Conservation (phyloP, 2,329 filamentous ascomycete species). For the Celoporthe dispersa region DNA sequence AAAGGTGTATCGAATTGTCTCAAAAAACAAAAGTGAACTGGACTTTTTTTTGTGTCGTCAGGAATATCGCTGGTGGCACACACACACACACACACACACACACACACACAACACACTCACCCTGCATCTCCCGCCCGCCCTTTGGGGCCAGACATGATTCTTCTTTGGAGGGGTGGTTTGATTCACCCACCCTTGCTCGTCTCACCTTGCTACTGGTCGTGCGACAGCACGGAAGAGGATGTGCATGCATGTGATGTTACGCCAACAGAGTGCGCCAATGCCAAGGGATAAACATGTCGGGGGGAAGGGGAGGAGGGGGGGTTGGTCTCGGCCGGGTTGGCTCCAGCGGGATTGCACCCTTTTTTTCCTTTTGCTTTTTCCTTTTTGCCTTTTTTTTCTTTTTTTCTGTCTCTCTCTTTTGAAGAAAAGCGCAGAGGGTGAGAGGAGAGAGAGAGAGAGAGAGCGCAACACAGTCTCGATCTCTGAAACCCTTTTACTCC, state of each 20-base stretch:
- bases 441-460: background rate
- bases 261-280: background rate
- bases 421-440: no score
- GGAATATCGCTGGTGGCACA: background rate
- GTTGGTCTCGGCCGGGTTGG: background rate
- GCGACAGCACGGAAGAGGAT: background rate
- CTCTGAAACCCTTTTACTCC: no score
- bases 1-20: background rate
- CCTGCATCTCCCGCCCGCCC: background rate
- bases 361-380: no score
- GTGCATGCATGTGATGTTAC: conserved; percentile 9
- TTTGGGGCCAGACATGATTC: background rate
- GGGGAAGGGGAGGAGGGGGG: background rate
- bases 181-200: background rate
- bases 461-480: background rate
- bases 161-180: no score
- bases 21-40: background rate
- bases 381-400: background rate
- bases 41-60: background rate
- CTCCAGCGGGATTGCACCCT: background rate
- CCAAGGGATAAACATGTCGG: background rate
- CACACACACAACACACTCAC: background rate
- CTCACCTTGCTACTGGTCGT: conserved; percentile 1
- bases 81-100: background rate
- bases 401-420: no score